Percentiles rank a stretch among this genome's conserved stretches.
Conservation (phyloP, 148 eudicot species). For the Spergularia marina region DNA sequence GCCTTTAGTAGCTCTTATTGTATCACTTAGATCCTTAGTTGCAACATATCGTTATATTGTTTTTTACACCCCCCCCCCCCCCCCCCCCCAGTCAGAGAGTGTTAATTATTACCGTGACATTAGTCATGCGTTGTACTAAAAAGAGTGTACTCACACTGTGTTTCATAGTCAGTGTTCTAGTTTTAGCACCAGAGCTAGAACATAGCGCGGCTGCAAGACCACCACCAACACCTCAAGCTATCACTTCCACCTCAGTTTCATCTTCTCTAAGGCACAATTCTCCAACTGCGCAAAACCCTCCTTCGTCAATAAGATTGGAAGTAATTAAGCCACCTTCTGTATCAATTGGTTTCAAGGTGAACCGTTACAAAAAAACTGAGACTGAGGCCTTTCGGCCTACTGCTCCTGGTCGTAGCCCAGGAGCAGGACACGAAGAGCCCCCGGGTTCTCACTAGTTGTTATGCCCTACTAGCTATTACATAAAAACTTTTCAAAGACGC, state of each 20-base stretch:
- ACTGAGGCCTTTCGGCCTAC: slow-evolving; percentile 49
- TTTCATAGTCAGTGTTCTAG: neutral
- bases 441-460: slow-evolving; percentile 28
- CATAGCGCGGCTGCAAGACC: slow-evolving; percentile 17
- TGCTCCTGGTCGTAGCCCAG: slow-evolving; percentile 49
- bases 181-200: slow-evolving; percentile 2
- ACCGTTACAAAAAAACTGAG: slow-evolving; percentile 40
- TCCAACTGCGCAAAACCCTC: slow-evolving; percentile 15
- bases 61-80: no score
- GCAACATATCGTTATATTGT: neutral
- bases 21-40: neutral
- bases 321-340: slow-evolving; percentile 16
- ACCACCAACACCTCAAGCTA: neutral
- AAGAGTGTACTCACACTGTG: neutral
- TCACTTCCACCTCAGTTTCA: neutral
- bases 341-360: slow-evolving; percentile 15
- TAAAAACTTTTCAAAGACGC: neutral
- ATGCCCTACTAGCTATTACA: no score
- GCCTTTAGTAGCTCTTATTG: neutral
- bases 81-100: neutral
- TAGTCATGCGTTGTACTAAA: slow-evolving; percentile 1
- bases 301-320: neutral
- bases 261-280: neutral
- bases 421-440: slow-evolving; percentile 48
- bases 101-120: neutral